Conservation (phyloP, 768 basidiomycete genomes). For the Baorangia bicolor region DNA sequence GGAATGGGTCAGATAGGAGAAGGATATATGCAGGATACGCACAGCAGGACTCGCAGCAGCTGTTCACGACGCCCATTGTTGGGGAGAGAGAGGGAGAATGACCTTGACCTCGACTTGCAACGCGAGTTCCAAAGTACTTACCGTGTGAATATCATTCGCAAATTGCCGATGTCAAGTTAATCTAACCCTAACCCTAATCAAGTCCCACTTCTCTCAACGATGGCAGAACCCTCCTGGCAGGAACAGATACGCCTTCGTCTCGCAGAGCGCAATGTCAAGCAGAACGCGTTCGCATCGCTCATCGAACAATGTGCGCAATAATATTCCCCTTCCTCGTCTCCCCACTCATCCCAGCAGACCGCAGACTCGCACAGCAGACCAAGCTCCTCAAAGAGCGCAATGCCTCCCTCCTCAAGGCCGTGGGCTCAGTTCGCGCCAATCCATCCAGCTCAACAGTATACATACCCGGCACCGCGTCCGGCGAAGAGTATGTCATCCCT, state of each 20-base stretch:
- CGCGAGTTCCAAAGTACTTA: constrained; percentile 7
- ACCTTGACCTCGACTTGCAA: constrained; percentile 10
- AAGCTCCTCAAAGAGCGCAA: constrained; percentile 91
- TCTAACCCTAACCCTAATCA: constrained; percentile 29
- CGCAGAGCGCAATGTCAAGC: constrained; percentile 77
- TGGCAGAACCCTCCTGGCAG: constrained; percentile 86
- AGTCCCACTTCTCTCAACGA: constrained; percentile 34
- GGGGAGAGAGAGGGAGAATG: background rate
- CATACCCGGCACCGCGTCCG: constrained; percentile 49
- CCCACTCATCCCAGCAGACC: constrained; percentile 53
- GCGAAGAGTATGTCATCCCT: constrained; percentile 63
- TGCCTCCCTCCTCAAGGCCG: constrained; percentile 81
- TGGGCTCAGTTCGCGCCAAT: constrained; percentile 65
- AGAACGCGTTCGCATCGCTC: constrained; percentile 76
- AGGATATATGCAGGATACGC: constrained; percentile 31
- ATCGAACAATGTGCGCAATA: constrained; percentile 84
- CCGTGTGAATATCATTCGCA: constrained; percentile 27
- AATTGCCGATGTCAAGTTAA: constrained; percentile 13
- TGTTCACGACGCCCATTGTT: constrained; percentile 70
- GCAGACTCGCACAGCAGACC: constrained; percentile 88
- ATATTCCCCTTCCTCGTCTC: background rate
- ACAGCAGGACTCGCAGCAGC: constrained; percentile 87
- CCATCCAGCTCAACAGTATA: constrained; percentile 62
- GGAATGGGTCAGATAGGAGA: constrained; percentile 15
- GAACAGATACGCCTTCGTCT: constrained; percentile 77